These are phyloP conservation scores for Rubia yunnanensis DNA, from an alignment of 257 asterid species.

Conservation along the genomic window DNA sequence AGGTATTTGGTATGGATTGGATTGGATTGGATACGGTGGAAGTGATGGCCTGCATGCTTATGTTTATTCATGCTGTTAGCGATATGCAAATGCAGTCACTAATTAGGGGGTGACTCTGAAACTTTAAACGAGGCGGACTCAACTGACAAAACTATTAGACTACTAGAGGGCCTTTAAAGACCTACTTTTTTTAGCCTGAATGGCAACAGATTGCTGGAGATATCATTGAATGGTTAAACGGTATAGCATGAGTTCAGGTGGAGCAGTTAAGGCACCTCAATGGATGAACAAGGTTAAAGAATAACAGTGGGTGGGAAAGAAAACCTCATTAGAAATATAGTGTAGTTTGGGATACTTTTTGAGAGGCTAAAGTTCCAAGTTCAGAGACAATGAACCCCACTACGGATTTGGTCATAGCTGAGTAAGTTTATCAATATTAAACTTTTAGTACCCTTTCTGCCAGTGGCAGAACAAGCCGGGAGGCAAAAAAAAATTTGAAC, in stretches of 20 bases:
- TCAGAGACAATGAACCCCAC: not conserved
- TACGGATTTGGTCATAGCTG: not conserved
- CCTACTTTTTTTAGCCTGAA: slow-evolving; percentile 76
- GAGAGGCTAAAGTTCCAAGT: not conserved
- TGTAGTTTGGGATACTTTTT: not conserved
- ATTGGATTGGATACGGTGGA: slow-evolving; percentile 97
- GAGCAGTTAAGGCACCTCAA: not conserved
- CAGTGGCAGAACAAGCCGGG: too few relatives aligned
- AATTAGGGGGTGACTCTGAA: slow-evolving; percentile 70
- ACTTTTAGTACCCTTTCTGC: not conserved
- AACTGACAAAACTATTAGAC: slow-evolving; percentile 58
- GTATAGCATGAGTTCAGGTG: slow-evolving; percentile 28
- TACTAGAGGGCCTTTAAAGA: slow-evolving; percentile 73
- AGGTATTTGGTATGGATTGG: slow-evolving; percentile 96
- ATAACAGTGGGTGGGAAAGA: not conserved
- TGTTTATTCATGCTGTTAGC: slow-evolving; percentile 69
- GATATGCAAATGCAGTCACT: slow-evolving; percentile 71
- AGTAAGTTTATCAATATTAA: not conserved
- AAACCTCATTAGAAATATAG: not conserved
- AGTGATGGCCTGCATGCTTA: slow-evolving; percentile 92
- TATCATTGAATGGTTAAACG: slow-evolving; percentile 58
- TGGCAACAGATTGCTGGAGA: slow-evolving; percentile 49
- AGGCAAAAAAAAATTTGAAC: too few relatives aligned
- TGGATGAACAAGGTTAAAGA: not conserved
- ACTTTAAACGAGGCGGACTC: slow-evolving; percentile 71